phyloP scores from a whole-genome alignment of 2,329 filamentous ascomycete species.

The Sporothrix schenckii region DNA sequence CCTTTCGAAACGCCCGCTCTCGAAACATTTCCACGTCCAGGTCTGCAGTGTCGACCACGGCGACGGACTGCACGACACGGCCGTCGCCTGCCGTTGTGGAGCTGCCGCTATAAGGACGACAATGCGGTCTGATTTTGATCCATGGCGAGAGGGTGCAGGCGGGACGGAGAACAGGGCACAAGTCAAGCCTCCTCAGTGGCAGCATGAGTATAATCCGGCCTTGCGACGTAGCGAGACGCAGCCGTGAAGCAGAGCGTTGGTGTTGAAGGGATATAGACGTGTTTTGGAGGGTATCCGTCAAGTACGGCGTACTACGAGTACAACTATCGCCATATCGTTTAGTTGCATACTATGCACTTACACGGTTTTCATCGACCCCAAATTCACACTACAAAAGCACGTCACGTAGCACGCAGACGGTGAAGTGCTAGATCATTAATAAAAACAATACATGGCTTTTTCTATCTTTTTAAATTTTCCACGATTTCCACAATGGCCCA shows the following conservation, averaged over 20 bases:
- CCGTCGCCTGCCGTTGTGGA: slow-evolving; percentile 29
- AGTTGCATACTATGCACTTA: slow-evolving; percentile 21
- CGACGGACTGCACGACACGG: slow-evolving; percentile 18
- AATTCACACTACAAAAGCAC: neutral
- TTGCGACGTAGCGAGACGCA: neutral
- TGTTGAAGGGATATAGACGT: neutral
- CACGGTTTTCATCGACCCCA: neutral
- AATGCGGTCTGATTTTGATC: neutral
- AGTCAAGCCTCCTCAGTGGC: neutral
- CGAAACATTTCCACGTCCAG: slow-evolving; percentile 53
- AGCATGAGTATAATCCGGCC: neutral
- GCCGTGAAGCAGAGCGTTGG: neutral
- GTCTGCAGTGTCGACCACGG: neutral
- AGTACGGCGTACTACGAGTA: too few species aligned
- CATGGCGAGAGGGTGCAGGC: neutral
- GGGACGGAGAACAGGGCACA: neutral
- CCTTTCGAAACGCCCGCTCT: slow-evolving; percentile 54
- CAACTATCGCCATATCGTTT: neutral
- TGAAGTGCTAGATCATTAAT: neutral
- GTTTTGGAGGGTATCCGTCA: neutral
- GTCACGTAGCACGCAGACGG: neutral
- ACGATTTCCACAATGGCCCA: slow-evolving; percentile 7
- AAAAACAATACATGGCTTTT: neutral
- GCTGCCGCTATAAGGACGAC: slow-evolving; percentile 49
- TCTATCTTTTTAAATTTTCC: slow-evolving; percentile 18